Percentiles rank a stretch among this genome's conserved stretches.
These are phyloP conservation scores for Pezicula radicicola DNA, from an alignment of 2,329 filamentous ascomycete genomes.

Conservation along the genomic window DNA sequence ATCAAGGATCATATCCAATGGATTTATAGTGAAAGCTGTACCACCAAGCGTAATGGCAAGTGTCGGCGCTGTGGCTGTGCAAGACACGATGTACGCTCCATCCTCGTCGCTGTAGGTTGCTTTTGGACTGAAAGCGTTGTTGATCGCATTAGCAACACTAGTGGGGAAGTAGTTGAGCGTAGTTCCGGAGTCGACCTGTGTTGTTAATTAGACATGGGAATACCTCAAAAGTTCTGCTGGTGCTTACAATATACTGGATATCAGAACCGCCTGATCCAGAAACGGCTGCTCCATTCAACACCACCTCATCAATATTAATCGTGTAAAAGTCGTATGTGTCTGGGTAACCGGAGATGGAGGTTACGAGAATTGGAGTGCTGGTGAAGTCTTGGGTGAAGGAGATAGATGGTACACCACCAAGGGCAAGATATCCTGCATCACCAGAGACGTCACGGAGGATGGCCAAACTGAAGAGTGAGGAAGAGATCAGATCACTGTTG, in stretches of 20 bases:
- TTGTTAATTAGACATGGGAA: too few species aligned
- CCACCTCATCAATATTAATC: conserved; percentile 12
- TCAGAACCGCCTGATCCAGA: neutral
- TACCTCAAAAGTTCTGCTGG: too few species aligned
- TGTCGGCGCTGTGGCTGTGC: conserved; percentile 35
- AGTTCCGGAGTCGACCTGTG: conserved; percentile 39
- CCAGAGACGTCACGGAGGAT: conserved; percentile 32
- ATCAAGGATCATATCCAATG: conserved; percentile 27
- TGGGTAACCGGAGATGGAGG: conserved; percentile 1
- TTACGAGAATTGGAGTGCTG: conserved; percentile 13
- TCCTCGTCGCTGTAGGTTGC: conserved; percentile 29
- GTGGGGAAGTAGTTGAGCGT: conserved; percentile 37
- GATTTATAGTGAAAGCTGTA: conserved; percentile 27
- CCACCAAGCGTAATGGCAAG: conserved; percentile 37
- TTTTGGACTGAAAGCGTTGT: conserved; percentile 38
- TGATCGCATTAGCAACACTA: conserved; percentile 32
- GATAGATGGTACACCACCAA: conserved; percentile 47
- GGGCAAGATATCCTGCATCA: conserved; percentile 40
- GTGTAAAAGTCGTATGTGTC: conserved; percentile 17
- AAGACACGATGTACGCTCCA: conserved; percentile 36
- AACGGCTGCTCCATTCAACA: conserved; percentile 5
- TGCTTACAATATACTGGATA: conserved; percentile 11
- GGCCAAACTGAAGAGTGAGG: conserved; percentile 44
- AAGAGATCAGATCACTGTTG: conserved; percentile 34
- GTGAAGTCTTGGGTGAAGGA: conserved; percentile 16